Conservation (phyloP, 176 grass and related monocot species). For the Avena insularis region DNA sequence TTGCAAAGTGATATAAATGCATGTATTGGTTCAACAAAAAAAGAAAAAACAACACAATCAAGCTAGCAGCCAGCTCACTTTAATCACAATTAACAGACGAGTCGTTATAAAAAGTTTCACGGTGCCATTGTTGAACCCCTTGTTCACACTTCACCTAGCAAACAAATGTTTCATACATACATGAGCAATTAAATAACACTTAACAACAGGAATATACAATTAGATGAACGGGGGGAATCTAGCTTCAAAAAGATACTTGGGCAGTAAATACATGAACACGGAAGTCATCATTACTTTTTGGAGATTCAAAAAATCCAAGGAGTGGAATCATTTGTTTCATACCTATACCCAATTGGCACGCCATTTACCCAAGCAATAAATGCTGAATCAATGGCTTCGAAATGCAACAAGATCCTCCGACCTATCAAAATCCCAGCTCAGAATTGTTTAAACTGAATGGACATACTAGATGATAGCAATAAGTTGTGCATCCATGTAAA, state of each 20-base stretch:
- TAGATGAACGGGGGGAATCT: conserved; percentile 3
- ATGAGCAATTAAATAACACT: not conserved
- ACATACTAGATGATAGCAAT: not conserved
- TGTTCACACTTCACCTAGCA: not conserved
- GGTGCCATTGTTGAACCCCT: not conserved
- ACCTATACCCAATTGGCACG: conserved; percentile 85
- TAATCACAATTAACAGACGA: not conserved
- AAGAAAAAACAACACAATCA: not conserved
- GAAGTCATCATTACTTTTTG: not conserved
- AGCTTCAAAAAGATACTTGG: not conserved
- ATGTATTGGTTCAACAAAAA: conserved; percentile 13
- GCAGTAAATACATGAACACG: conserved; percentile 19
- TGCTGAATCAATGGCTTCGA: conserved; percentile 94
- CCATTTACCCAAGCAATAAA: conserved; percentile 98
- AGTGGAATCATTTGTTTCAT: conserved; percentile 20
- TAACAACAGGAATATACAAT: conserved; percentile 9
- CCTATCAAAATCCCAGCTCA: conserved; percentile 54
- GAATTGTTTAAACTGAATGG: not conserved
- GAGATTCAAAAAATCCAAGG: not conserved
- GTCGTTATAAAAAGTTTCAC: not conserved
- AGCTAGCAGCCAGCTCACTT: conserved; percentile 1
- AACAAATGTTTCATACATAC: conserved; percentile 3
- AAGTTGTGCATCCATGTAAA: conserved; percentile 12
- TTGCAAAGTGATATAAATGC: not conserved
- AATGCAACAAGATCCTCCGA: conserved; percentile 91